These are phyloP conservation scores for Parasitella parasitica DNA, from an alignment of 371 early-diverging fungal genomes.

Conservation along the genomic window DNA sequence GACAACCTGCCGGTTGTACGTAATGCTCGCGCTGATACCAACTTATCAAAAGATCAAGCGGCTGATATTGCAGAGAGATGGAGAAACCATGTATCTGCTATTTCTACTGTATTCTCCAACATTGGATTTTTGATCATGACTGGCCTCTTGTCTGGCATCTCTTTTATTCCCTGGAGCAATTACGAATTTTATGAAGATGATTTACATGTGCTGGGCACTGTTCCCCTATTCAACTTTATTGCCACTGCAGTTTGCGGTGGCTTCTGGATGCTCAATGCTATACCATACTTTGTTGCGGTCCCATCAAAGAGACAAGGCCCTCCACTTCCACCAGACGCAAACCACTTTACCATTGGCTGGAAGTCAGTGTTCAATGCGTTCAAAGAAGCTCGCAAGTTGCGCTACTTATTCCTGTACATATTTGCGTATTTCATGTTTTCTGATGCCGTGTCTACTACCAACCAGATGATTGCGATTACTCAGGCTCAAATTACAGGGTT, in stretches of 20 bases:
- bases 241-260: constrained; percentile 47
- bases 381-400: constrained; percentile 44
- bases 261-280: constrained; percentile 44
- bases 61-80: constrained; percentile 31
- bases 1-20: constrained; percentile 51
- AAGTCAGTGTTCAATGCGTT: constrained; percentile 39
- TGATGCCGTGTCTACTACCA: constrained; percentile 58
- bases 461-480: constrained; percentile 42
- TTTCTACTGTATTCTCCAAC: constrained; percentile 49
- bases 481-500: constrained; percentile 45
- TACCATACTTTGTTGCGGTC: constrained; percentile 46
- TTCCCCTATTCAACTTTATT: constrained; percentile 43
- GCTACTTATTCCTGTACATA: constrained; percentile 53
- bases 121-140: constrained; percentile 48
- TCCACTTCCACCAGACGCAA: constrained; percentile 29
- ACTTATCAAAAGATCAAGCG: constrained; percentile 25
- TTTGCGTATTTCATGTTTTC: constrained; percentile 61
- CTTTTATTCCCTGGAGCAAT: constrained; percentile 31
- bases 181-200: constrained; percentile 27
- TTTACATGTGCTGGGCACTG: constrained; percentile 36
- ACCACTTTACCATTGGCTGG: constrained; percentile 49
- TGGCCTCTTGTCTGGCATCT: constrained; percentile 42
- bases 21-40: constrained; percentile 36
- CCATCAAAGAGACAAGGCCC: constrained; percentile 42
- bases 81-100: constrained; percentile 54